Evolutionary conservation across 176 grass and related monocot species (phyloP), one percentile per base, ranked within the genome.

Genomic region (Musa itinerans): DNA sequence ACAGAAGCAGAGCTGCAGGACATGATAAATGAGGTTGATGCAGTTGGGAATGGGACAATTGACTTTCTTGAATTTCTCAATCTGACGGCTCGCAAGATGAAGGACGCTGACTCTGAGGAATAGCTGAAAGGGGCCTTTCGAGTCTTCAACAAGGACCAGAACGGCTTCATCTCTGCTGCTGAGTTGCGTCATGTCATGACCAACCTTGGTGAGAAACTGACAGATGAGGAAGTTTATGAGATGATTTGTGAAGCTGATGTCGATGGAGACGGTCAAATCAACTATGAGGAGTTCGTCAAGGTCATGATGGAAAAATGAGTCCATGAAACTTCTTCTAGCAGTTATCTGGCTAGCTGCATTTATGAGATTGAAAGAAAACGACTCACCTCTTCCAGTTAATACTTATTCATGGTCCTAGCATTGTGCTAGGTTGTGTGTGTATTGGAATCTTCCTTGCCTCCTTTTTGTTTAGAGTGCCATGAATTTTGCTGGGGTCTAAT

Each of bases 51-150:
- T 65, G 63, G 63, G 63, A 29, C 63, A 3, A 65, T 27, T 26
- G 63, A 27, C 63, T 65, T 65, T 13, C 63, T 23, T 2, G 11
- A 65, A 23, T 65, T 65, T 65, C 63, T 65, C 23, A 65, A 27
- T 65, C 10, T 65, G 63, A 65, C 25, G 63, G 63, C 23, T 65
- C 63, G 63, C 10, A 65, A 65, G 63, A 65, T 65, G 63, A 65
- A 65, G 13, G 23, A 65, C 22, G 26, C 63, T 4, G 63, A 65
- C 63, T 65, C 23, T 22, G 63, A 65, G 23, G 63, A 65, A 12
- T 21, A 65, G 23, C 63, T 27, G 12, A 65, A 27, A 23, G 63
- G 27, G 23, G 63, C 63, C 22, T 65, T 65, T 2, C 23, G 63
- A 65, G 63, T 65, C 26, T 65, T 27, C 10, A 23, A 65, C 63